Percentiles rank a stretch among this genome's conserved stretches.
Conservation (phyloP, 148 eudicot genomes). For the Selenicereus undatus region DNA sequence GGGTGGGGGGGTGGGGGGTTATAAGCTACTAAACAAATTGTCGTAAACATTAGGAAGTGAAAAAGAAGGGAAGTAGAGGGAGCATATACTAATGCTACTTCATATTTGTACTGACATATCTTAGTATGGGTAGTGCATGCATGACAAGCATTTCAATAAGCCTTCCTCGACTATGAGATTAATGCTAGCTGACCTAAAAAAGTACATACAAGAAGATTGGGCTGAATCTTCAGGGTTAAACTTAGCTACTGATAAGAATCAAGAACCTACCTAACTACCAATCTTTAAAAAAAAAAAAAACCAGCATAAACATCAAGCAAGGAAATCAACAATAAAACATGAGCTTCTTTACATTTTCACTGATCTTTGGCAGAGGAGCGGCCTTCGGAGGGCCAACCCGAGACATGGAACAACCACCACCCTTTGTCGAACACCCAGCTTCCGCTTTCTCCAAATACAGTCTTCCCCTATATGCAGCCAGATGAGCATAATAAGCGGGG, state of each 20-base stretch:
- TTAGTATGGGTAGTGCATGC: neutral
- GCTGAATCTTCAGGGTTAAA: neutral
- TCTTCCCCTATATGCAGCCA: constrained; percentile 92
- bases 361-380: constrained; percentile 68
- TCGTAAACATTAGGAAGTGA: neutral
- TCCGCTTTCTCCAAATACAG: constrained; percentile 67
- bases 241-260: neutral
- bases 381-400: constrained; percentile 52
- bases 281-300: too few relatives aligned
- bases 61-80: neutral
- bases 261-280: constrained; percentile 7
- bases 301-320: constrained; percentile 1
- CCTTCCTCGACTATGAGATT: neutral
- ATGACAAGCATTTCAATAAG: neutral
- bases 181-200: neutral
- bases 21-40: too few relatives aligned
- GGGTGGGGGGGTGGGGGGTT: too few relatives aligned
- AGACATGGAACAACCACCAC: constrained; percentile 32
- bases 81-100: too few relatives aligned
- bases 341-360: constrained; percentile 78
- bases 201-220: neutral
- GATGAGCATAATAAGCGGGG: constrained; percentile 90
- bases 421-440: constrained; percentile 19
- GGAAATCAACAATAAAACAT: constrained; percentile 84
- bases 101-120: too few relatives aligned